Conservation (phyloP, 495 filamentous ascomycete genomes). For the Xylaria bambusicola region DNA sequence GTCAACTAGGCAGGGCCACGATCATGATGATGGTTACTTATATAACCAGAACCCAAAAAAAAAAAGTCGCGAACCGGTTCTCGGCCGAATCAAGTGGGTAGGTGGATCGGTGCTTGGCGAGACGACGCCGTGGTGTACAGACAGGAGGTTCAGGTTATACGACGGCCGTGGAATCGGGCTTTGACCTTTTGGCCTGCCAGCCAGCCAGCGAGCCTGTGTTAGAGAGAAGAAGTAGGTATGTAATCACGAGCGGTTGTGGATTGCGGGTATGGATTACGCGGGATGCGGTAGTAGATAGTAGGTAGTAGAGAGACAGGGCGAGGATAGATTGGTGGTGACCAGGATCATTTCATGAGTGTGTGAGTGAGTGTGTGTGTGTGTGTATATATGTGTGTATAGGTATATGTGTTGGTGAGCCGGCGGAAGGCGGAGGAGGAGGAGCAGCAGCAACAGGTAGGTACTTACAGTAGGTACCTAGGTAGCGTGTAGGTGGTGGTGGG, state of each 20-base stretch:
- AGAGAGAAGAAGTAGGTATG: too few relatives aligned
- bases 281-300: too few relatives aligned
- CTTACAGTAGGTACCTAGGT: background rate
- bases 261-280: constrained; percentile 4
- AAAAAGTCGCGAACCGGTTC: constrained; percentile 8
- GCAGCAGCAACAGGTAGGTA: too few relatives aligned
- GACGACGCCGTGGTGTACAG: background rate
- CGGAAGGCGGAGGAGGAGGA: too few relatives aligned
- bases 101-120: background rate
- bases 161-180: background rate
- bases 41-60: too few relatives aligned
- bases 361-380: constrained; percentile 4
- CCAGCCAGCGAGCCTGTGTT: too few relatives aligned
- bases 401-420: too few relatives aligned
- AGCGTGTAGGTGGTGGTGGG: too few relatives aligned
- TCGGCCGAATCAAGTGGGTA: constrained; percentile 21
- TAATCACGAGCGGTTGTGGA: constrained; percentile 2
- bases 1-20: background rate
- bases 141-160: background rate
- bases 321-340: too few relatives aligned
- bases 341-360: background rate
- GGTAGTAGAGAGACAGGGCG: background rate
- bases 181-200: too few relatives aligned
- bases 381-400: background rate
- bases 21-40: constrained; percentile 5